Evolutionary conservation across 2,329 filamentous ascomycete species (phyloP).

Genomic region (Neopestalotiopsis sp.): DNA sequence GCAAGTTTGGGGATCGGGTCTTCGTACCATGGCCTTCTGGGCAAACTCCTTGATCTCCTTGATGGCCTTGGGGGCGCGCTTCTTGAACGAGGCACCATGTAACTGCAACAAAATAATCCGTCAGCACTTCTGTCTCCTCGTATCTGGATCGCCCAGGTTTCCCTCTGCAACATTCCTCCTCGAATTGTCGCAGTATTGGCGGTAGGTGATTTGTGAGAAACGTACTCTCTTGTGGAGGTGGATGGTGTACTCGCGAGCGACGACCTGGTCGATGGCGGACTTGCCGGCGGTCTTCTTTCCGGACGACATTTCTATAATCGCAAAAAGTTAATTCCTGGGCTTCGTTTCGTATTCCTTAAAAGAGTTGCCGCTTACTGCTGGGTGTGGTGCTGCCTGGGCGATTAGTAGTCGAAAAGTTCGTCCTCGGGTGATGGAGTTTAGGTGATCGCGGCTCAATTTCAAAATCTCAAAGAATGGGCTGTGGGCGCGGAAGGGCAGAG

Average conservation of each 20-base stretch:
- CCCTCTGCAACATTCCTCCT: not conserved
- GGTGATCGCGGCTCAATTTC: slow-evolving; percentile 12
- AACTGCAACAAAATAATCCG: slow-evolving; percentile 60
- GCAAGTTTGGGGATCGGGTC: slow-evolving; percentile 17
- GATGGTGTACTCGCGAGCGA: slow-evolving; percentile 99
- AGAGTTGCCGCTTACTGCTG: slow-evolving; percentile 11
- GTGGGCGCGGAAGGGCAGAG: slow-evolving; percentile 15
- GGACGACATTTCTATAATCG: slow-evolving; percentile 59
- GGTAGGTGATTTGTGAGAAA: slow-evolving; percentile 39
- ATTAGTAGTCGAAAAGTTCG: slow-evolving; percentile 17
- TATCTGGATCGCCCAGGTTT: not conserved
- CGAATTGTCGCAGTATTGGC: slow-evolving; percentile 15
- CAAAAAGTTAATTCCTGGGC: not conserved
- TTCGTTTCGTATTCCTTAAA: not conserved
- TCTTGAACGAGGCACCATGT: slow-evolving; percentile 99
- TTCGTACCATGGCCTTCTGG: slow-evolving; percentile 89
- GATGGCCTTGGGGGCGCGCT: slow-evolving; percentile 96
- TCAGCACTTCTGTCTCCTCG: slow-evolving; percentile 25
- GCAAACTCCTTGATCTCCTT: slow-evolving; percentile 99
- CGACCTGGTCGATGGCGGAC: slow-evolving; percentile 98
- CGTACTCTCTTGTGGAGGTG: slow-evolving; percentile 99
- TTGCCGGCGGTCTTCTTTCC: slow-evolving; percentile 74
- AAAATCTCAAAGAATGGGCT: slow-evolving; percentile 17
- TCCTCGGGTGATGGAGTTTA: slow-evolving; percentile 11
- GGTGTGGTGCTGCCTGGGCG: slow-evolving; percentile 6